Conservation (phyloP, 768 basidiomycete species). For the Macrolepiota fuliginosa region DNA sequence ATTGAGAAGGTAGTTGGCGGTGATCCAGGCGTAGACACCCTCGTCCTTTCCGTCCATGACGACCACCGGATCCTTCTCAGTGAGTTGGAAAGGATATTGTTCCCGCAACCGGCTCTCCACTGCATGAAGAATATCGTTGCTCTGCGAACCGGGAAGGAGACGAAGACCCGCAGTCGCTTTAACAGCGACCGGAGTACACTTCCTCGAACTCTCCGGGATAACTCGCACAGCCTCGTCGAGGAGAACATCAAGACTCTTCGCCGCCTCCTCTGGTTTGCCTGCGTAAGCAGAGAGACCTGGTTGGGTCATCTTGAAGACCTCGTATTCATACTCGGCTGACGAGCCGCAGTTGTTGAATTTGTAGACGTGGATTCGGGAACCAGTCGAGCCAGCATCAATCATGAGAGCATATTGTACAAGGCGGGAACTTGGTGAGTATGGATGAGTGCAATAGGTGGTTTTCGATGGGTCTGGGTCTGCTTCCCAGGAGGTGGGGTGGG, state of each 20-base stretch:
- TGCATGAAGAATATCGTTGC: conserved; percentile 69
- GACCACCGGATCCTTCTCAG: conserved; percentile 59
- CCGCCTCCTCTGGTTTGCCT: conserved; percentile 63
- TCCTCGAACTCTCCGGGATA: conserved; percentile 66
- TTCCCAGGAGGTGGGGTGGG: conserved; percentile 56
- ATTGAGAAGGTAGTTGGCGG: conserved; percentile 88
- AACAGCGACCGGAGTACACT: conserved; percentile 85
- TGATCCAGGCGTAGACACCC: conserved; percentile 99
- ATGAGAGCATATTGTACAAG: conserved; percentile 93
- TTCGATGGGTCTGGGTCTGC: conserved; percentile 71
- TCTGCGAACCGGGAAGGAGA: conserved; percentile 59
- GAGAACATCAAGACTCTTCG: conserved; percentile 73
- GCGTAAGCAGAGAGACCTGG: conserved; percentile 76
- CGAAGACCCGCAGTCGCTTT: conserved; percentile 91
- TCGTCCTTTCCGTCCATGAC: conserved; percentile 97
- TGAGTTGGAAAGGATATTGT: conserved; percentile 64
- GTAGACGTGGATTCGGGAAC: conserved; percentile 97
- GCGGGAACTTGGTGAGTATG: conserved; percentile 44
- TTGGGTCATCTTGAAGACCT: conserved; percentile 81
- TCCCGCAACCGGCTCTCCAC: conserved; percentile 58
- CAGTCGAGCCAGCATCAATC: conserved; percentile 98
- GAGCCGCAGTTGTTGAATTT: conserved; percentile 91
- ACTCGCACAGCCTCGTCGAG: conserved; percentile 77
- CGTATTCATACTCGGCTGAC: conserved; percentile 83
- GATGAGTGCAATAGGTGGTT: conserved; percentile 68